Evolutionary conservation across 2,329 filamentous ascomycete species (phyloP).

Genomic region (Pseudogymnoascus destructans): DNA sequence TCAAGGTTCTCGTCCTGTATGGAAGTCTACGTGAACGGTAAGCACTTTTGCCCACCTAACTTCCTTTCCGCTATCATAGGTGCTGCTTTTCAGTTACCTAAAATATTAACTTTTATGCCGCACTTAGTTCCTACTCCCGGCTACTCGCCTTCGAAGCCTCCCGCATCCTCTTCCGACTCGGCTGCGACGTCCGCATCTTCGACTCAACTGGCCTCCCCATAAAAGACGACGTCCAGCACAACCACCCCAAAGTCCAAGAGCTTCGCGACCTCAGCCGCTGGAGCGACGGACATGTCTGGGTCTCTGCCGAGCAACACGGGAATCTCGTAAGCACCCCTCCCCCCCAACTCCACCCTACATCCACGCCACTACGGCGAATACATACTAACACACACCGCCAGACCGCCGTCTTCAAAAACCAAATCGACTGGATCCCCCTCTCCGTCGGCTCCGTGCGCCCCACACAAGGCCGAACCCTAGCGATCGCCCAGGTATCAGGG

Average conservation of each 20-base stretch:
- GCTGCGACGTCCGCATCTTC: slow-evolving; percentile 52
- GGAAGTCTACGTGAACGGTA: slow-evolving; percentile 40
- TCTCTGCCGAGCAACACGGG: slow-evolving; percentile 54
- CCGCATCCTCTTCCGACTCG: slow-evolving; percentile 48
- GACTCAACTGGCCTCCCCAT: slow-evolving; percentile 45
- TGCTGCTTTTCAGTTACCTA: neutral
- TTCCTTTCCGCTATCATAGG: neutral
- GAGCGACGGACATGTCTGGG: slow-evolving; percentile 55
- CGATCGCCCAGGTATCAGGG: slow-evolving; percentile 48
- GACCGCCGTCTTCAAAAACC: slow-evolving; percentile 56
- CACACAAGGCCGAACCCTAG: slow-evolving; percentile 51
- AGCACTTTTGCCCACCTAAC: neutral
- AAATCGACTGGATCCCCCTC: slow-evolving; percentile 58
- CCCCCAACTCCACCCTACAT: too few relatives aligned
- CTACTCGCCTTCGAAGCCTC: slow-evolving; percentile 46
- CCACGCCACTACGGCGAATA: neutral
- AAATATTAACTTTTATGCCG: neutral
- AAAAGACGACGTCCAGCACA: slow-evolving; percentile 47
- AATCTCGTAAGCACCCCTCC: slow-evolving; percentile 34
- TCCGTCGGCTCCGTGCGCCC: slow-evolving; percentile 47
- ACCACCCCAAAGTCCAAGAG: slow-evolving; percentile 49
- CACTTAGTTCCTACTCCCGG: slow-evolving; percentile 42
- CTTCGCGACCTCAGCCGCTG: slow-evolving; percentile 46
- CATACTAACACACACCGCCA: slow-evolving; percentile 20
- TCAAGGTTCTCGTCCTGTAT: slow-evolving; percentile 48